Base-by-base conservation (phyloP, 768 basidiomycete genomes). In the Suillus americanus region DNA sequence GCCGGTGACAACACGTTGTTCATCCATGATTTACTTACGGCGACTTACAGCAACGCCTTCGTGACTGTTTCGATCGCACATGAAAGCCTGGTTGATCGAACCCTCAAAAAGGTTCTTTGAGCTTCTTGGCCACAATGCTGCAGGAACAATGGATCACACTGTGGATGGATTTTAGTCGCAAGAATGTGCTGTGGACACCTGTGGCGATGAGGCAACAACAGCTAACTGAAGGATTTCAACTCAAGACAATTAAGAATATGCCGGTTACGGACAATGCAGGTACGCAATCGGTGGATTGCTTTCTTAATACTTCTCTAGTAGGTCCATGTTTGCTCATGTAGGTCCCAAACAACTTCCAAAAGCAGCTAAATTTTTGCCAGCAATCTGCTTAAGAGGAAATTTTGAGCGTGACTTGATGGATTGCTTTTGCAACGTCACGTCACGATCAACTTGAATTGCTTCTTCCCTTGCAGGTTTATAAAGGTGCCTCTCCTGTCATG, bases 391-490 rank as follows among this genome's bases (percentile, higher is more conserved):
- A 64, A 45, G 1, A 5, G 70, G 76, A 60, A 73, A 72, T 51
- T 73, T 73, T 45, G 2, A 5, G 25, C 25, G 56, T 59, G 56
- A 59, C 56, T 23, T 40, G 20, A 16, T 63, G 67, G 74, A 75
- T 75, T 75, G 74, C 74, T 60, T 69, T 50, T 70, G 68, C 68
- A n/a, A 3, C 66, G 74, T 76, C 75, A 77, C 70, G 70, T 76
- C 76, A 76, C 75, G 63, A 63, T 56, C 54, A 3, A 33, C 40
- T 63, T 55, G 5, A 62, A 68, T 61, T 64, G 61, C 66, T 43
- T 68, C 67, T 69, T 66, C 23, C 9, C 13, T 28, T 53, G 38
- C 9, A n/a, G 37, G 48, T 68, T 69, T 75, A 75, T 75, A 75
- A 75, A 46, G 62, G 13, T 35, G 14, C 30, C 45, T 8, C 65